phyloP scores from a whole-genome alignment of 495 filamentous ascomycete species.

The Neurospora sp. region DNA sequence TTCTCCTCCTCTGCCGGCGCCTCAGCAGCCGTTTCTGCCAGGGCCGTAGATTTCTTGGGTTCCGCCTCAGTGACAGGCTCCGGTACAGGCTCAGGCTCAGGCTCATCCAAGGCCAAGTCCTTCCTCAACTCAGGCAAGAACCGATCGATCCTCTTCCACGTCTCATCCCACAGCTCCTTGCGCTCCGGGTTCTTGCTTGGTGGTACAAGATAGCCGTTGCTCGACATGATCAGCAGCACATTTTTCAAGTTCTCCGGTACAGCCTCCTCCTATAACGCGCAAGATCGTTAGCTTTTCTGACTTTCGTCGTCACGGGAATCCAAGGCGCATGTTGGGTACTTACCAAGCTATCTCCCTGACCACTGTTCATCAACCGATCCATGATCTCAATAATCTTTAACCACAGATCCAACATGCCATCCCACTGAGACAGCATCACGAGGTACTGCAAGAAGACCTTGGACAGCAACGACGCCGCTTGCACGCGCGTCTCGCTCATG shows the following conservation, averaged over 20 bases:
- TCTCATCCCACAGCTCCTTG: slow-evolving; percentile 63
- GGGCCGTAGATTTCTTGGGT: not conserved
- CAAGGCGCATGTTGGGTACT: slow-evolving; percentile 14
- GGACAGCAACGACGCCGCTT: slow-evolving; percentile 82
- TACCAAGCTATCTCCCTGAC: slow-evolving; percentile 83
- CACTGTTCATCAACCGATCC: slow-evolving; percentile 93
- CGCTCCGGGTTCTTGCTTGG: slow-evolving; percentile 51
- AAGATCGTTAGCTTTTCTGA: slow-evolving; percentile 10
- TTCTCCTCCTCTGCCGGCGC: not conserved
- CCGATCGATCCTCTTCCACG: slow-evolving; percentile 79
- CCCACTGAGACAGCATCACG: slow-evolving; percentile 70
- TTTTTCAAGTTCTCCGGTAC: slow-evolving; percentile 96
- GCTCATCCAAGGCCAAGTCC: slow-evolving; percentile 39
- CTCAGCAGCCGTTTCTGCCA: not conserved
- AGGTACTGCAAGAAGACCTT: slow-evolving; percentile 95
- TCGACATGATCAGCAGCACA: slow-evolving; percentile 90
- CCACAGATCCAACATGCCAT: slow-evolving; percentile 93
- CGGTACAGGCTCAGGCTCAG: slow-evolving; percentile 4
- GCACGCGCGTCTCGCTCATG: slow-evolving; percentile 92
- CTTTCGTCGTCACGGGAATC: not conserved
- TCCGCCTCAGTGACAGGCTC: not conserved
- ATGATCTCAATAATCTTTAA: slow-evolving; percentile 87
- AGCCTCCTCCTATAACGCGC: slow-evolving; percentile 64
- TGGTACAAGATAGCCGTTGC: slow-evolving; percentile 71
- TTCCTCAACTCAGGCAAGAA: slow-evolving; percentile 70